phyloP scores from a whole-genome alignment of 129 eudicot genomes.

The Pittosporum tobira region DNA sequence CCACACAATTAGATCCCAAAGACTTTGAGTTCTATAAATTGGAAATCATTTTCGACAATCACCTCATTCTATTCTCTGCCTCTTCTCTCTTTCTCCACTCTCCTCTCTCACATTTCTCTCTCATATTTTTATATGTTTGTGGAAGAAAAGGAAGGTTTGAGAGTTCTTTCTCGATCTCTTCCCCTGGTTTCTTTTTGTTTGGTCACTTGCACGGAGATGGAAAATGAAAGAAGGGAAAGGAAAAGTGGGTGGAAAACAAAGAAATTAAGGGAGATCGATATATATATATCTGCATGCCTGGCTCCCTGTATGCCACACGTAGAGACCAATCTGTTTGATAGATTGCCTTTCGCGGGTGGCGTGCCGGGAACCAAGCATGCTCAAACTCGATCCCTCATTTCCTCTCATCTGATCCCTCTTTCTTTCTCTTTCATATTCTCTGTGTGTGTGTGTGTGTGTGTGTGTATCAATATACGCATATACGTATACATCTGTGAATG shows the following conservation, averaged over 20 bases:
- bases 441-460: too few relatives aligned
- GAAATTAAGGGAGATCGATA: neutral
- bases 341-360: constrained; percentile 25
- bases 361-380: constrained; percentile 30
- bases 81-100: neutral
- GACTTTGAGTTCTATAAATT: constrained; percentile 1
- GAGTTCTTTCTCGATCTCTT: too few relatives aligned
- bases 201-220: too few relatives aligned
- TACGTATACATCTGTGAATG: too few relatives aligned
- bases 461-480: too few relatives aligned
- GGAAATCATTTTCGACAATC: too few relatives aligned
- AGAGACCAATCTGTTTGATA: neutral
- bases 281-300: too few relatives aligned
- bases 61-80: neutral
- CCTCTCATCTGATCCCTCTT: too few relatives aligned
- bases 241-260: neutral
- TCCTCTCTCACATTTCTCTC: neutral
- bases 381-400: neutral
- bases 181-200: too few relatives aligned
- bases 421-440: too few relatives aligned
- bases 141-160: neutral
- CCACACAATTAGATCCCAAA: too few relatives aligned
- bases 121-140: too few relatives aligned
- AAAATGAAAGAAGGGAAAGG: neutral
- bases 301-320: constrained; percentile 42